Evolutionary conservation across 495 filamentous ascomycete genomes (phyloP).

Genomic region (Geopyxis carbonaria): DNA sequence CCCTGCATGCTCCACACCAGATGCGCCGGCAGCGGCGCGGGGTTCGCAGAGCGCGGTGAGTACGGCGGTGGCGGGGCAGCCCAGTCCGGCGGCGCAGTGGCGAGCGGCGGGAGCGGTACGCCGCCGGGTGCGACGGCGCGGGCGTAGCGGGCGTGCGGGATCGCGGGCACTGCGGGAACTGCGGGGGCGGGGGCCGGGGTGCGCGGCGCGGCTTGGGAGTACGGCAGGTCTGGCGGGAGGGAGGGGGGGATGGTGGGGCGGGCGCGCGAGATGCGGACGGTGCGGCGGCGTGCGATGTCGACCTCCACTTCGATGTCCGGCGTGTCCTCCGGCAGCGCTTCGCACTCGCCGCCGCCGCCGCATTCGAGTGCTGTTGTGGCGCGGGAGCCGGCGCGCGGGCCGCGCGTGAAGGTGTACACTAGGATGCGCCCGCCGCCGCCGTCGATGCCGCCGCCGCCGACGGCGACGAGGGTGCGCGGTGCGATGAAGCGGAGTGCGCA

Average conservation of each 20-base stretch:
- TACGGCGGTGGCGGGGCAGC: slow-evolving; percentile 86
- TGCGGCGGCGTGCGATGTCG: slow-evolving; percentile 60
- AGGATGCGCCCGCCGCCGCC: slow-evolving; percentile 62
- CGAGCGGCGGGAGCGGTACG: slow-evolving; percentile 55
- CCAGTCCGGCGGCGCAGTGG: slow-evolving; percentile 38
- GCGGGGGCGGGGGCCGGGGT: slow-evolving; percentile 63
- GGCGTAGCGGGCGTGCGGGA: slow-evolving; percentile 28
- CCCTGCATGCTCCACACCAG: slow-evolving; percentile 24
- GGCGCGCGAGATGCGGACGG: slow-evolving; percentile 29
- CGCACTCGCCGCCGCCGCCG: slow-evolving; percentile 39
- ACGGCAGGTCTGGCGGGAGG: slow-evolving; percentile 46
- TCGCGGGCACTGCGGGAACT: slow-evolving; percentile 37
- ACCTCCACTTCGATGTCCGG: slow-evolving; percentile 68
- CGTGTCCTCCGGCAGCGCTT: slow-evolving; percentile 48
- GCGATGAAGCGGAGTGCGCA: slow-evolving; percentile 48
- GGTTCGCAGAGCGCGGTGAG: slow-evolving; percentile 46
- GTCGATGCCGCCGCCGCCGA: slow-evolving; percentile 57
- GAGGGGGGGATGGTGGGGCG: slow-evolving; percentile 9
- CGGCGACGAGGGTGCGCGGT: slow-evolving; percentile 42
- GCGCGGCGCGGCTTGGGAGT: slow-evolving; percentile 61
- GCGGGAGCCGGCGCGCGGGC: slow-evolving; percentile 15
- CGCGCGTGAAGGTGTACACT: slow-evolving; percentile 57
- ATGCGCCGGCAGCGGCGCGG: slow-evolving; percentile 29
- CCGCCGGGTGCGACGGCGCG: slow-evolving; percentile 51
- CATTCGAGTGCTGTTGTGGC: slow-evolving; percentile 47